phyloP scores from a whole-genome alignment of 768 basidiomycete genomes.

The Mycena leptocephala region DNA sequence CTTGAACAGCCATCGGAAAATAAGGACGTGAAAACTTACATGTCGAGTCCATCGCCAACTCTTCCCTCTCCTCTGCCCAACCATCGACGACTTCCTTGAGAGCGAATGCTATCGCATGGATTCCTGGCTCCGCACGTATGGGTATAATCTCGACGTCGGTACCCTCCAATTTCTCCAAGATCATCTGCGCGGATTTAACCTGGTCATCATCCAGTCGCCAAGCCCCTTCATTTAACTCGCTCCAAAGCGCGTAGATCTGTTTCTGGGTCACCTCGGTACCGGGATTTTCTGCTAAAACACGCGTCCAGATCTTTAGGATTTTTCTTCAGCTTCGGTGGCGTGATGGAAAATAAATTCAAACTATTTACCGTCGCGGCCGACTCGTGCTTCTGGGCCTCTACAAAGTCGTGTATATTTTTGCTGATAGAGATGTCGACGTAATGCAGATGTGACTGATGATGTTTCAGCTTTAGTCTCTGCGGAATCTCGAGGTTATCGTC shows the following conservation, averaged over 20 bases:
- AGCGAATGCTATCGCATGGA: conserved; percentile 35
- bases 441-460: background rate
- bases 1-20: too few species aligned
- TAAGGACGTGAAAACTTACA: background rate
- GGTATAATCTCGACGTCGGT: conserved; percentile 1
- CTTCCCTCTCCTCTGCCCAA: conserved; percentile 19
- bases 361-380: background rate
- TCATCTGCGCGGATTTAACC: conserved; percentile 31
- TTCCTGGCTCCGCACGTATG: background rate
- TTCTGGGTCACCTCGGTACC: conserved; percentile 1
- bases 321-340: too few species aligned
- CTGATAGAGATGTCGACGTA: conserved; percentile 3
- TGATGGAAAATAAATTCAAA: background rate
- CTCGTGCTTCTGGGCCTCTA: background rate
- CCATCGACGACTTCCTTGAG: conserved; percentile 32
- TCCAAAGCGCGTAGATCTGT: conserved; percentile 1
- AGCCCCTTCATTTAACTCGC: conserved; percentile 16
- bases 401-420: background rate
- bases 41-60: conserved; percentile 41
- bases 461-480: background rate
- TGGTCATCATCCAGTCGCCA: conserved; percentile 35
- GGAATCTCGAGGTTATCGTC: background rate
- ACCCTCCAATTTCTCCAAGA: conserved; percentile 24
- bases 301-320: conserved; percentile 16
- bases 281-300: background rate